A percentile compares a stretch with the other conserved stretches of the same genome.
Evolutionary conservation across 768 basidiomycete species (phyloP).

Genomic region (Leccinum longicurvipes): DNA sequence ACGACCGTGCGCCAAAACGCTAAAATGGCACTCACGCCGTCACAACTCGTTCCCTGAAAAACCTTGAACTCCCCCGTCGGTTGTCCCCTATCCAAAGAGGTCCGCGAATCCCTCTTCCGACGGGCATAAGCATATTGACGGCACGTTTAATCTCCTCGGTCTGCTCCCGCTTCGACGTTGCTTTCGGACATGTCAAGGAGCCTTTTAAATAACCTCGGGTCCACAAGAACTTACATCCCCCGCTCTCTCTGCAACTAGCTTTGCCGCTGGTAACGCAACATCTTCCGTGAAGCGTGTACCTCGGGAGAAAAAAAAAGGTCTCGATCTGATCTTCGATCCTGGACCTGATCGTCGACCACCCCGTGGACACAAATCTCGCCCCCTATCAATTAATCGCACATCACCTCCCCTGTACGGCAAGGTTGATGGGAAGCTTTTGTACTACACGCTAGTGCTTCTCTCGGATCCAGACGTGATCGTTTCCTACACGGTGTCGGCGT

Average conservation of each 20-base stretch:
- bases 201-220: slow-evolving; percentile 9
- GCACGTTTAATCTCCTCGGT: slow-evolving; percentile 8
- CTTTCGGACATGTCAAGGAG: slow-evolving; percentile 12
- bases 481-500: not conserved
- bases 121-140: not conserved
- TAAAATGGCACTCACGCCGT: not conserved
- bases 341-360: slow-evolving; percentile 27
- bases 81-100: not conserved
- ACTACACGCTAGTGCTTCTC: not conserved
- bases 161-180: not conserved
- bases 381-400: slow-evolving; percentile 23
- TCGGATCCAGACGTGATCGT: not conserved
- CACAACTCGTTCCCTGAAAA: not conserved
- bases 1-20: no score
- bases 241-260: not conserved
- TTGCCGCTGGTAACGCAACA: slow-evolving; percentile 14
- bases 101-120: not conserved
- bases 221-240: not conserved
- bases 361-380: slow-evolving; percentile 1
- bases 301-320: slow-evolving; percentile 8
- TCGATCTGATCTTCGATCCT: slow-evolving; percentile 31
- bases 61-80: not conserved
- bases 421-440: not conserved
- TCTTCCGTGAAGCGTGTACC: slow-evolving; percentile 23
- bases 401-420: slow-evolving; percentile 13